These are phyloP conservation scores for Chlamydomonas incerta DNA, from an alignment of 139 green algal genomes.

Conservation along the genomic window DNA sequence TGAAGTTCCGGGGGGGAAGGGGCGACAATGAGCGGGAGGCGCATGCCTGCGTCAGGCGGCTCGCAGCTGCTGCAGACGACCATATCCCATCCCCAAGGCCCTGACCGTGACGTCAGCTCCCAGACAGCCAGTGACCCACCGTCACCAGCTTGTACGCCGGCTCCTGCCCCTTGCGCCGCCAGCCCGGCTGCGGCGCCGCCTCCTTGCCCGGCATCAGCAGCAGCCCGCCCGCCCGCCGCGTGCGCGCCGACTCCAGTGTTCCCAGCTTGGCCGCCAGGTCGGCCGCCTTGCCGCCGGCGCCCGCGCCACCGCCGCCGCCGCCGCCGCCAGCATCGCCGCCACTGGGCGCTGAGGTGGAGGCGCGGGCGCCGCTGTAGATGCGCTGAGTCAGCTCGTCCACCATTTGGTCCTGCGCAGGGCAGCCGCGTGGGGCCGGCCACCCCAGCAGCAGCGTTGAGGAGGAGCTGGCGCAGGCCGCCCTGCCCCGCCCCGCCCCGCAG, in stretches of 20 bases:
- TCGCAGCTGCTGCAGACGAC: too few relatives aligned
- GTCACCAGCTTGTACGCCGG: slow-evolving; percentile 43
- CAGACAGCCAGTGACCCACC: too few relatives aligned
- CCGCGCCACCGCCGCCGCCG: background rate
- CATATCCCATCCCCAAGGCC: too few relatives aligned
- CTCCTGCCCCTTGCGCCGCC: slow-evolving; percentile 17
- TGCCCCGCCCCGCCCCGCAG: too few relatives aligned
- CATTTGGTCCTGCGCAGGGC: slow-evolving; percentile 44
- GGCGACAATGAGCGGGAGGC: too few relatives aligned
- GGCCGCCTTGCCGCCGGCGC: background rate
- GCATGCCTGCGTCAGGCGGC: background rate
- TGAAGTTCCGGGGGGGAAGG: too few relatives aligned
- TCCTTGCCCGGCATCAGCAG: background rate
- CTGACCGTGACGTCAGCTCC: too few relatives aligned
- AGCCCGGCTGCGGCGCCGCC: background rate
- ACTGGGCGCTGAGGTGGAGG: background rate
- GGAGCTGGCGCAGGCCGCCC: too few relatives aligned
- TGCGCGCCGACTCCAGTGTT: background rate
- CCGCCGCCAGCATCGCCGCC: background rate
- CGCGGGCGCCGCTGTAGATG: slow-evolving; percentile 45
- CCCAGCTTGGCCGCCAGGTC: background rate
- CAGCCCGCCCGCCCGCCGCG: background rate
- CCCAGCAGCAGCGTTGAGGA: too few relatives aligned
- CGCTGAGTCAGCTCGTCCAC: slow-evolving; percentile 65
- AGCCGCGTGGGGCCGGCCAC: too few relatives aligned